These are phyloP conservation scores for Phytophthora syringae DNA, from an alignment of 352 stramenopile species.

Conservation along the genomic window DNA sequence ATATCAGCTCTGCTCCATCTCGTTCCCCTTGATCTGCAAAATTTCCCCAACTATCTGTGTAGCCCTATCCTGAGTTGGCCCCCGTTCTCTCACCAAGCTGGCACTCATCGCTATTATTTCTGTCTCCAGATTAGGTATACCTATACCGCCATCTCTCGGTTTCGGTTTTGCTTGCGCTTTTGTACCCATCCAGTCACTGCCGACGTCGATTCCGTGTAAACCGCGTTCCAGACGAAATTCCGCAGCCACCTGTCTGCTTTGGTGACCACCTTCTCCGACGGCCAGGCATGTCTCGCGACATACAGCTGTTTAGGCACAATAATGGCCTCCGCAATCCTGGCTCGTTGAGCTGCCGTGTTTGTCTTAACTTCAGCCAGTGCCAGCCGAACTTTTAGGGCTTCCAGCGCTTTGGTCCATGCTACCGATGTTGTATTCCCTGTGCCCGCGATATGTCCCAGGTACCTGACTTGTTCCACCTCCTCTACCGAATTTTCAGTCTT, in stretches of 20 bases:
- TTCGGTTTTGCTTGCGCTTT: background rate
- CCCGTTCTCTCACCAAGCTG: background rate
- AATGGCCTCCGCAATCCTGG: background rate
- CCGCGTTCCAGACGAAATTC: background rate
- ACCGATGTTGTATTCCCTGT: background rate
- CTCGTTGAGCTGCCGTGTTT: background rate
- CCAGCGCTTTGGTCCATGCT: background rate
- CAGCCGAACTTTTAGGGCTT: background rate
- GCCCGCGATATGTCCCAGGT: background rate
- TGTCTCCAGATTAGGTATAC: background rate
- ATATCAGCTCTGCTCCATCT: too few relatives aligned
- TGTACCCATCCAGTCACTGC: constrained; percentile 1
- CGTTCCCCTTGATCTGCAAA: too few relatives aligned
- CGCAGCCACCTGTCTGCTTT: background rate
- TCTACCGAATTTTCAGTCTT: too few relatives aligned
- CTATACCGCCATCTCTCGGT: background rate
- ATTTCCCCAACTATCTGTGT: background rate
- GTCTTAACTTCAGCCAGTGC: background rate
- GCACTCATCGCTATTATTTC: constrained; percentile 2
- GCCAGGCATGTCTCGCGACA: background rate
- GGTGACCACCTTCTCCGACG: background rate
- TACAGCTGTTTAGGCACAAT: background rate
- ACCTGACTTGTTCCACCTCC: background rate
- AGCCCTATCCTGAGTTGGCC: background rate
- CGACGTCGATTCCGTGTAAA: background rate